phyloP scores from a whole-genome alignment of 148 eudicot species.

The Vaccinium corymbosum region DNA sequence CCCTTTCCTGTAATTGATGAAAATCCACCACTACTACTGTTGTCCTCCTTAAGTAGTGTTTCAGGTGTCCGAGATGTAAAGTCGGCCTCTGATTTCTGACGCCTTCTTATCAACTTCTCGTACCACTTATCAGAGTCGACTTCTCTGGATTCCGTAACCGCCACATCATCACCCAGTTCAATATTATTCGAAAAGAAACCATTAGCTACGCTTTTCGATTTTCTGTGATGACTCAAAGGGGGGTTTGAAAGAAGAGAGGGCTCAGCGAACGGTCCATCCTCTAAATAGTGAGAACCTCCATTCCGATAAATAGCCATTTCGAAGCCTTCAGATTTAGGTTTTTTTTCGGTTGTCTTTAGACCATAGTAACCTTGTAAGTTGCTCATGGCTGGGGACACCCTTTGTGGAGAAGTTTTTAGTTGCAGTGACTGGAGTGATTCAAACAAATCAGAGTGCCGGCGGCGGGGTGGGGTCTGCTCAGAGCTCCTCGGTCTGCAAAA shows the following conservation, averaged over 20 bases:
- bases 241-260: conserved; percentile 37
- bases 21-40: conserved; percentile 51
- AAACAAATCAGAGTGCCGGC: conserved; percentile 53
- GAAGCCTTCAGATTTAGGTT: conserved; percentile 45
- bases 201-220: conserved; percentile 64
- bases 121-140: conserved; percentile 39
- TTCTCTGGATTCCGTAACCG: conserved; percentile 27
- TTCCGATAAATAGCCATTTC: conserved; percentile 71
- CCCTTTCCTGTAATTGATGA: conserved; percentile 73
- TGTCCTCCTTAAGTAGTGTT: conserved; percentile 69
- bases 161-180: conserved; percentile 26
- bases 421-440: conserved; percentile 62
- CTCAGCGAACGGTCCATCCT: conserved; percentile 41
- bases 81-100: conserved; percentile 61
- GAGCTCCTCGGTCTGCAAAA: conserved; percentile 53
- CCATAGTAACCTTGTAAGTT: conserved; percentile 76
- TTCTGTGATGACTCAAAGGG: conserved; percentile 63
- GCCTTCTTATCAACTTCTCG: conserved; percentile 49
- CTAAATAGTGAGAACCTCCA: conserved; percentile 38
- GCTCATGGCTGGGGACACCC: conserved; percentile 80
- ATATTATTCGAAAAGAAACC: conserved; percentile 49
- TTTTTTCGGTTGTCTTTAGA: conserved; percentile 31
- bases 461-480: conserved; percentile 49
- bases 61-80: conserved; percentile 51
- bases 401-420: conserved; percentile 40